Percentiles rank a stretch among this genome's conserved stretches.
Conservation (phyloP, 2,329 filamentous ascomycete genomes). For the Colletotrichum scovillei region DNA sequence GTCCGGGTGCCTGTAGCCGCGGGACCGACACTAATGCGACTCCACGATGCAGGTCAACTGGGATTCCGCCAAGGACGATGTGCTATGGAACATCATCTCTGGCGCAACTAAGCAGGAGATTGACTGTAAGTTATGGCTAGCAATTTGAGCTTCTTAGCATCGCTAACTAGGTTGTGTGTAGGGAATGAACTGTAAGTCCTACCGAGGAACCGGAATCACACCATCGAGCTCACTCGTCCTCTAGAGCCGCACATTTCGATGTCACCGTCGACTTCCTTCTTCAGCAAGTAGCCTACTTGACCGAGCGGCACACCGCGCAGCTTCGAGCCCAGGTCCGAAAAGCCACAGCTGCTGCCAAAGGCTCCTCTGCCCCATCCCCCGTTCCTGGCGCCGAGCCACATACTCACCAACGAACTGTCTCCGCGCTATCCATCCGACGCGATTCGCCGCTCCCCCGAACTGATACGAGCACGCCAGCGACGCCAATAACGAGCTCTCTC, state of each 20-base stretch:
- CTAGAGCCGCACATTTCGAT: constrained; percentile 79
- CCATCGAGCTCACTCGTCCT: constrained; percentile 27
- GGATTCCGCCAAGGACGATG: constrained; percentile 87
- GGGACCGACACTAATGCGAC: constrained; percentile 38
- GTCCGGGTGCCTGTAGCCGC: constrained; percentile 16
- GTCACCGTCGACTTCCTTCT: constrained; percentile 90
- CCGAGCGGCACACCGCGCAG: constrained; percentile 89
- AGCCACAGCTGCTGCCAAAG: constrained; percentile 68
- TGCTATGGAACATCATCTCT: constrained; percentile 90
- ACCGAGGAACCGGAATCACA: background rate
- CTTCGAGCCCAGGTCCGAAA: constrained; percentile 91
- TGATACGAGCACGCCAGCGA: constrained; percentile 57
- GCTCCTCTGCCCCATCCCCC: constrained; percentile 68
- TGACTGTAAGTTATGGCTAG: constrained; percentile 74
- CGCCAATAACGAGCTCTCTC: constrained; percentile 54
- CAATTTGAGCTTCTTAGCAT: background rate
- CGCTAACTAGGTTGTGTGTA: constrained; percentile 47
- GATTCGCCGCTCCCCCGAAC: constrained; percentile 65
- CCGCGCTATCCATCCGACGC: constrained; percentile 66
- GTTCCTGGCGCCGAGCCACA: constrained; percentile 61
- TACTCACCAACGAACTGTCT: constrained; percentile 56
- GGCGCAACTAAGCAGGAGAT: constrained; percentile 84
- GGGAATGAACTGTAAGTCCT: constrained; percentile 79
- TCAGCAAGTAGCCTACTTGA: constrained; percentile 93
- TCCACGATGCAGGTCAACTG: constrained; percentile 76